Evolutionary conservation across 2,329 filamentous ascomycete genomes (phyloP).

Genomic region (Monosporascus sp.): DNA sequence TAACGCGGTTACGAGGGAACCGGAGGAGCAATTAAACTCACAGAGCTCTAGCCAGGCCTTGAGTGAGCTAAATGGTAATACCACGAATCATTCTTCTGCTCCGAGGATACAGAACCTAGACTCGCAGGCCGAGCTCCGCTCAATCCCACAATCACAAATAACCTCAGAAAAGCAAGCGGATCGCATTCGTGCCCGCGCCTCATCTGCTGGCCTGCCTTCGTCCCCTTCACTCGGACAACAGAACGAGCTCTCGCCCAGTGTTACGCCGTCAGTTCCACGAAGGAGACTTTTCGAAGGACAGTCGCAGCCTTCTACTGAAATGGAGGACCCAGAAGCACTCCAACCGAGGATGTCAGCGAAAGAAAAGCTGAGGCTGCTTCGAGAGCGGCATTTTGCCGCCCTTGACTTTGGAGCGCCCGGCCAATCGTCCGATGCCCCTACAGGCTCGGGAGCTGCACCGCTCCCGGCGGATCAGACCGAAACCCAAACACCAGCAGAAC

Average conservation of each 20-base stretch:
- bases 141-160: conserved; percentile 1
- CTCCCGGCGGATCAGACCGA: not conserved
- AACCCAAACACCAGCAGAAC: not conserved
- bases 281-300: not conserved
- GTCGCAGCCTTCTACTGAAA: conserved; percentile 6
- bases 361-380: conserved; percentile 19
- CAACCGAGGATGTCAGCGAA: conserved; percentile 12
- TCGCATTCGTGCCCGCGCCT: not conserved
- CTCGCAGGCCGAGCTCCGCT: not conserved
- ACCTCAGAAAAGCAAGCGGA: not conserved
- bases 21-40: conserved; percentile 4
- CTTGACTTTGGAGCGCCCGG: not conserved
- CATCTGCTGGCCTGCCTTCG: not conserved
- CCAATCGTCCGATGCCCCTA: not conserved
- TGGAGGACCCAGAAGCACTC: conserved; percentile 13
- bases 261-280: not conserved
- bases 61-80: conserved; percentile 21
- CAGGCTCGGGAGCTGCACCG: not conserved
- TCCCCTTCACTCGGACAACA: too few relatives aligned
- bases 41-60: conserved; percentile 20
- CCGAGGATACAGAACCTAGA: conserved; percentile 4
- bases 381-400: conserved; percentile 14
- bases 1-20: conserved; percentile 5
- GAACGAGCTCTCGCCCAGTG: not conserved
- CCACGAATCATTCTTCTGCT: conserved; percentile 15